Evolutionary conservation across 2,329 filamentous ascomycete genomes (phyloP).

Genomic region (Cyclaneusma minus): DNA sequence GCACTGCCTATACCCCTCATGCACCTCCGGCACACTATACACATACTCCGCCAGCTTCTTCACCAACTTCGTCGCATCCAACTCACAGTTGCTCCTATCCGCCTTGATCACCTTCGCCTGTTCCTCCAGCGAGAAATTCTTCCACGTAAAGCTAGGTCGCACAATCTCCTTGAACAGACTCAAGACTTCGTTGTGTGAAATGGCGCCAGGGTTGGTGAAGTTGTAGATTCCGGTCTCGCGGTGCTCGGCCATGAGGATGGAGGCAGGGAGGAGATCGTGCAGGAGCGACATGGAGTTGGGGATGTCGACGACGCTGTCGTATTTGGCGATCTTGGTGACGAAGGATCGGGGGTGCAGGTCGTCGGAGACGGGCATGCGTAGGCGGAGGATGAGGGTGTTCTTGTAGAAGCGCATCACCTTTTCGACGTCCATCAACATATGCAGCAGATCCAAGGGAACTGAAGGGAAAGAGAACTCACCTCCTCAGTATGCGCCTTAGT

Average conservation of each 20-base stretch:
- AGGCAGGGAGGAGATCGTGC: slow-evolving; percentile 44
- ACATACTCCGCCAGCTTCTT: slow-evolving; percentile 43
- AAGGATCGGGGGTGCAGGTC: slow-evolving; percentile 52
- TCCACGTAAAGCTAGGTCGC: slow-evolving; percentile 42
- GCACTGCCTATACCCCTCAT: slow-evolving; percentile 43
- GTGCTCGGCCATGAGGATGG: slow-evolving; percentile 43
- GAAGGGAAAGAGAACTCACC: slow-evolving; percentile 21
- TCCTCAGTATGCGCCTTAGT: slow-evolving; percentile 52
- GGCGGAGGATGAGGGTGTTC: slow-evolving; percentile 45
- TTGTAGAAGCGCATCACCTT: slow-evolving; percentile 46
- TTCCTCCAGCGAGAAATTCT: slow-evolving; percentile 51
- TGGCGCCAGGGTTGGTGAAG: slow-evolving; percentile 55
- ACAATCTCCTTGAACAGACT: slow-evolving; percentile 46
- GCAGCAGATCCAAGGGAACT: not conserved
- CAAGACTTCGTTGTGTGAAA: slow-evolving; percentile 57
- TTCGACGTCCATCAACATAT: slow-evolving; percentile 1
- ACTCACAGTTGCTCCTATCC: slow-evolving; percentile 47
- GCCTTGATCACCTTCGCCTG: slow-evolving; percentile 54
- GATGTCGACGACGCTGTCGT: slow-evolving; percentile 49
- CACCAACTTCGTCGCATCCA: slow-evolving; percentile 46
- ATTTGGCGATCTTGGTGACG: slow-evolving; percentile 52
- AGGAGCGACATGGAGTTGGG: slow-evolving; percentile 56
- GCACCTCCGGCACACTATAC: slow-evolving; percentile 42
- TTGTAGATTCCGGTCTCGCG: slow-evolving; percentile 50
- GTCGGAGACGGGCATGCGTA: slow-evolving; percentile 55